Conservation (phyloP, 208 protist species). For the Naegleria lovaniensis region DNA sequence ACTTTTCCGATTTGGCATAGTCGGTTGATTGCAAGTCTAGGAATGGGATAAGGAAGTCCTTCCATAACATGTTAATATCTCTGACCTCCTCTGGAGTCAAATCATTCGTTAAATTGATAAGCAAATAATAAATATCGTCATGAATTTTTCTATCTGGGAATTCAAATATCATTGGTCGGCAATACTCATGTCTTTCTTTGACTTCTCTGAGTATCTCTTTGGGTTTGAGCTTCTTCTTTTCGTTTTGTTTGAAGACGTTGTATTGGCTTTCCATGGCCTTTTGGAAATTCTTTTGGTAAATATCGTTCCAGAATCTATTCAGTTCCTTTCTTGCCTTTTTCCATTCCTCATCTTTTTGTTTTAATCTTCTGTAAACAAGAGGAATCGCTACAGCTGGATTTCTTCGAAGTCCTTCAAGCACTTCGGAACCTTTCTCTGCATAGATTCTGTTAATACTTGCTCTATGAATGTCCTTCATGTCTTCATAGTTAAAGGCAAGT, state of each 20-base stretch:
- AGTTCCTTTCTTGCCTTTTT: conserved; percentile 17
- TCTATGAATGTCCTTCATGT: conserved; percentile 31
- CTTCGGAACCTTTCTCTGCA: conserved; percentile 45
- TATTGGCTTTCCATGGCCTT: conserved; percentile 55
- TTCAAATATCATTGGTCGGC: neutral
- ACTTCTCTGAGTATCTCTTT: conserved; percentile 40
- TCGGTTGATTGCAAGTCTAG: neutral
- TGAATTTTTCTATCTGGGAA: neutral
- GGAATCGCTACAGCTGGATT: conserved; percentile 52
- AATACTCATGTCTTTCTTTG: neutral
- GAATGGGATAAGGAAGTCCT: neutral
- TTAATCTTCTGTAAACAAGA: conserved; percentile 57
- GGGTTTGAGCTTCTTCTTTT: conserved; percentile 53
- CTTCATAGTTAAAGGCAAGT: conserved; percentile 33
- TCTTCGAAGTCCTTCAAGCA: conserved; percentile 42
- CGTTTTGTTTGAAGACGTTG: conserved; percentile 56
- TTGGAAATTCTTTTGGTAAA: conserved; percentile 59
- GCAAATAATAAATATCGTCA: neutral
- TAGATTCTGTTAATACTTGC: conserved; percentile 59
- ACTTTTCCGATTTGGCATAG: neutral
- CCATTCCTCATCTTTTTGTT: conserved; percentile 54
- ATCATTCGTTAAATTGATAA: neutral
- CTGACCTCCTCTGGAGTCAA: neutral
- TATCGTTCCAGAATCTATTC: conserved; percentile 53
- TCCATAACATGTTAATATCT: neutral